Evolutionary conservation across 2,329 filamentous ascomycete species (phyloP).

Genomic region (Aspergillus sp.): DNA sequence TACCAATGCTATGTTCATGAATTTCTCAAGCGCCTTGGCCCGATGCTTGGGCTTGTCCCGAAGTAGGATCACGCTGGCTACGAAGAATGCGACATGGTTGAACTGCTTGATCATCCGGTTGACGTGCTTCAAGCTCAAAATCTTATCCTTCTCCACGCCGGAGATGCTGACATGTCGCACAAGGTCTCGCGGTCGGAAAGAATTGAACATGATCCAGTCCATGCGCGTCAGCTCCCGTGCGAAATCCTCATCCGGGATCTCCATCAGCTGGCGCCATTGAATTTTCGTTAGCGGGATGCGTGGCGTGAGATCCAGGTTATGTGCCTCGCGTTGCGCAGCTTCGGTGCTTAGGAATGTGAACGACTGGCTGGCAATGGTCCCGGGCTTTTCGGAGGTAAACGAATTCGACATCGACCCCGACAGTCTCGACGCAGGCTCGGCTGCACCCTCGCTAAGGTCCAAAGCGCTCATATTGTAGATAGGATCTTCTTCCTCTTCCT

Average conservation of each 20-base stretch:
- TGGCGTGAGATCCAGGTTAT: constrained; percentile 68
- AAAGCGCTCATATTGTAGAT: constrained; percentile 42
- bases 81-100: constrained; percentile 81
- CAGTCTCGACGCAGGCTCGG: constrained; percentile 40
- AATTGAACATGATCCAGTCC: constrained; percentile 98
- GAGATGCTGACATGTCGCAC: constrained; percentile 86
- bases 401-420: constrained; percentile 43
- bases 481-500: constrained; percentile 39
- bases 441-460: constrained; percentile 41
- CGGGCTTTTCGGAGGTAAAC: constrained; percentile 42
- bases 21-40: constrained; percentile 87
- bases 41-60: constrained; percentile 96
- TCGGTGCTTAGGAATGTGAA: constrained; percentile 54
- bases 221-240: constrained; percentile 91
- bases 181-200: constrained; percentile 88
- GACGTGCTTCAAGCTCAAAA: constrained; percentile 77
- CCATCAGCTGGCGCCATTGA: constrained; percentile 89
- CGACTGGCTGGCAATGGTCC: constrained; percentile 45
- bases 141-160: constrained; percentile 51
- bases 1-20: constrained; percentile 78
- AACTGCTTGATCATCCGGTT: constrained; percentile 94
- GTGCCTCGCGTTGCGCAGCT: constrained; percentile 77
- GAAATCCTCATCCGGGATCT: constrained; percentile 78
- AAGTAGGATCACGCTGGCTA: constrained; percentile 79
- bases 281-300: constrained; percentile 74